phyloP scores from a whole-genome alignment of 495 filamentous ascomycete species.

The Aspergillus bridgeri region DNA sequence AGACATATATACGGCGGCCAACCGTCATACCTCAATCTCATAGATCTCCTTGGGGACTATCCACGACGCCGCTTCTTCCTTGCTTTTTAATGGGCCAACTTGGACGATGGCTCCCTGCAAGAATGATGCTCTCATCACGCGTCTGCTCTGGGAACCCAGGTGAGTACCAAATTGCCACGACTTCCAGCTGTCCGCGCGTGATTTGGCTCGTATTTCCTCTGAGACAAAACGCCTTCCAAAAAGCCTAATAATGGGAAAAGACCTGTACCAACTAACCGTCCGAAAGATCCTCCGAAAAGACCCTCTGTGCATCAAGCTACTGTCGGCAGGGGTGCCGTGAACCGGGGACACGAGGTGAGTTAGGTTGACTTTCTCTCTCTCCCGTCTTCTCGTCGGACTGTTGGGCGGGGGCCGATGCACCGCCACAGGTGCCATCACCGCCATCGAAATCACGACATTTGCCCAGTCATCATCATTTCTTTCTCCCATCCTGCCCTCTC shows the following conservation, averaged over 20 bases:
- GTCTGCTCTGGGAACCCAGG: constrained; percentile 38
- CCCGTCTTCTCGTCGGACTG: no score
- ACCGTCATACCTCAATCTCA: no score
- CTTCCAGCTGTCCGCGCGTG: neutral
- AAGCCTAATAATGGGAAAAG: neutral
- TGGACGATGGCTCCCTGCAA: constrained; percentile 17
- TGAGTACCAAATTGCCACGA: constrained; percentile 21
- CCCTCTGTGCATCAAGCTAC: neutral
- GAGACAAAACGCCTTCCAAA: neutral
- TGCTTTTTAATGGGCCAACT: constrained; percentile 9
- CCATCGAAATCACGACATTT: constrained; percentile 14
- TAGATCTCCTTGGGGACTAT: neutral
- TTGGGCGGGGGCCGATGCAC: neutral
- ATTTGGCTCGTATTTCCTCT: neutral
- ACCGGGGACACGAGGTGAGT: neutral
- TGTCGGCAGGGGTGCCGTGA: neutral
- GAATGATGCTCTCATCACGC: constrained; percentile 24
- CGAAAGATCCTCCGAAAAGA: neutral
- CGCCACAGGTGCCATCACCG: constrained; percentile 10
- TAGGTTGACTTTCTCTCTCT: no score
- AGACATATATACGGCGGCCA: neutral
- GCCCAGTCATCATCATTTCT: constrained; percentile 1
- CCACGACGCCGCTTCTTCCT: neutral
- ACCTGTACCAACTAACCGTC: neutral
- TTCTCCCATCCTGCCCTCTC: neutral